Evolutionary conservation across 2,329 filamentous ascomycete species (phyloP).

Genomic region (Davidsoniella virescens): DNA sequence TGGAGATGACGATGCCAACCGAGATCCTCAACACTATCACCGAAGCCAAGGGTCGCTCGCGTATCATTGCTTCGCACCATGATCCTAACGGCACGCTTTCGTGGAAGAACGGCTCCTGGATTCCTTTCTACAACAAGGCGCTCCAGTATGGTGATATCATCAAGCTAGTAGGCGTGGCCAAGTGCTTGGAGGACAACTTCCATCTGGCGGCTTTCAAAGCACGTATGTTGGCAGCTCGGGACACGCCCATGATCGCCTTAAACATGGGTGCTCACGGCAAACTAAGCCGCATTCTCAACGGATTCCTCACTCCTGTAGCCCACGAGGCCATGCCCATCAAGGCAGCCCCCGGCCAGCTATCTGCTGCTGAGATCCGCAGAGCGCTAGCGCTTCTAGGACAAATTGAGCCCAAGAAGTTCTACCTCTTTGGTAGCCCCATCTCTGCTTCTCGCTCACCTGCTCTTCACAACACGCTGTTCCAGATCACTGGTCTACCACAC

Average conservation of each 20-base stretch:
- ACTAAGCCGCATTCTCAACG: constrained; percentile 76
- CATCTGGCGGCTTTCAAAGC: constrained; percentile 66
- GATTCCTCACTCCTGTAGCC: constrained; percentile 87
- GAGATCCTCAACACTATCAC: constrained; percentile 54
- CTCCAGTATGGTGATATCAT: constrained; percentile 83
- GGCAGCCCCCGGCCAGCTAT: constrained; percentile 85
- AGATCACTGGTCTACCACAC: constrained; percentile 63
- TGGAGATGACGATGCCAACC: constrained; percentile 76
- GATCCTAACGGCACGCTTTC: constrained; percentile 64
- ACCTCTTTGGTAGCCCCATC: constrained; percentile 77
- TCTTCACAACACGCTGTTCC: constrained; percentile 77
- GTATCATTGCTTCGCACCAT: constrained; percentile 90
- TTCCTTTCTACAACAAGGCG: constrained; percentile 75
- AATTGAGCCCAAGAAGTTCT: constrained; percentile 61
- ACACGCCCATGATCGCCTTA: constrained; percentile 77
- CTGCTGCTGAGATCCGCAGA: constrained; percentile 70
- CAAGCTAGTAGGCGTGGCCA: constrained; percentile 78
- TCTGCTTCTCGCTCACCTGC: constrained; percentile 68
- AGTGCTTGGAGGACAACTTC: constrained; percentile 68
- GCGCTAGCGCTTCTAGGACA: constrained; percentile 66
- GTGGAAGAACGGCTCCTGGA: constrained; percentile 89
- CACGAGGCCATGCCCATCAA: constrained; percentile 82
- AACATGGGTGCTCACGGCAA: constrained; percentile 89
- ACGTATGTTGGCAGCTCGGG: constrained; percentile 54
- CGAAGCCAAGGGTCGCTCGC: constrained; percentile 51